Evolutionary conservation across 2,329 filamentous ascomycete genomes (phyloP).

Genomic region (Cladosporium sp.): DNA sequence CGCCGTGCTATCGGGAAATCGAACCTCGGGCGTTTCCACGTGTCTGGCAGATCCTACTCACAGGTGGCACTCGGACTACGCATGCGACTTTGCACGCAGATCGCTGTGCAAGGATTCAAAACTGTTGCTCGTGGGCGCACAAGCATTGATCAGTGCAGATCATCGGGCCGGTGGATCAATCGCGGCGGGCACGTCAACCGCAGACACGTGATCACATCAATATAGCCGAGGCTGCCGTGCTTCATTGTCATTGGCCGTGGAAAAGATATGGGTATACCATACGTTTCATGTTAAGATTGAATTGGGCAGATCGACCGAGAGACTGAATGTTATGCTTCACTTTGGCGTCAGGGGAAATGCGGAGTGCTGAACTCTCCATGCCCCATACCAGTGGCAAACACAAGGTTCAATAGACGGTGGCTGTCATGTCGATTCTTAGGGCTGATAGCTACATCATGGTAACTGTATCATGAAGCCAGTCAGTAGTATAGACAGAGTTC

Average conservation of each 20-base stretch:
- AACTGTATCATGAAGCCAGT: neutral
- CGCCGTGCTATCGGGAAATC: neutral
- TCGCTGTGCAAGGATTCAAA: neutral
- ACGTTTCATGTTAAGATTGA: neutral
- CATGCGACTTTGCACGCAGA: conserved; percentile 10
- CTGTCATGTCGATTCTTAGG: neutral
- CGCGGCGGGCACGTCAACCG: neutral
- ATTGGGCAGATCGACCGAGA: neutral
- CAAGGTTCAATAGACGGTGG: neutral
- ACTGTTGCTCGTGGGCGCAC: neutral
- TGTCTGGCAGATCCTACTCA: conserved; percentile 4
- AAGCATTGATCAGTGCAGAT: neutral
- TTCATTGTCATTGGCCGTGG: neutral
- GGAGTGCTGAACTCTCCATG: neutral
- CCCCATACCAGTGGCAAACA: neutral
- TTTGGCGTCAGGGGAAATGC: neutral
- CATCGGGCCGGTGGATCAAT: neutral
- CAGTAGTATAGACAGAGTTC: neutral
- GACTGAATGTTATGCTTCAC: neutral
- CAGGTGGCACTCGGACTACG: conserved; percentile 12
- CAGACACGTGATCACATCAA: neutral
- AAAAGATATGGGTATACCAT: neutral
- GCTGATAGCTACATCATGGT: neutral
- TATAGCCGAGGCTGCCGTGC: neutral
- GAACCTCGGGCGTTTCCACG: conserved; percentile 4